Evolutionary conservation across 1,284 basidiomycete genomes (phyloP).

Genomic region (Cryptococcus jaspeensis): DNA sequence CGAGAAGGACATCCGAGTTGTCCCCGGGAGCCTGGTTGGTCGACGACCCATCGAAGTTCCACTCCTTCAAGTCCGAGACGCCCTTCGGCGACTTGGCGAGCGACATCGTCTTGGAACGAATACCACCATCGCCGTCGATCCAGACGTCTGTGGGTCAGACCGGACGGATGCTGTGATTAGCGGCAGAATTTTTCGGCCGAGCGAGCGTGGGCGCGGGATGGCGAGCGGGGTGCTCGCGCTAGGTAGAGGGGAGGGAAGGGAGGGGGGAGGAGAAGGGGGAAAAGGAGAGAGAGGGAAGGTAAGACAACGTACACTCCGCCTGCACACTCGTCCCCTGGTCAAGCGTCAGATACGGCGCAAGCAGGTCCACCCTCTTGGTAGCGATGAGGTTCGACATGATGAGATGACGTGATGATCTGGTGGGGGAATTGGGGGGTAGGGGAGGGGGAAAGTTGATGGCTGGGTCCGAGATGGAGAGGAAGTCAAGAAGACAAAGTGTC

Average conservation of each 20-base stretch:
- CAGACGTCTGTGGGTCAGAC: constrained; percentile 68
- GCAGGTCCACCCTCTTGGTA: constrained; percentile 73
- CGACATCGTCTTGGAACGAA: constrained; percentile 87
- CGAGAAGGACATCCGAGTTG: constrained; percentile 96
- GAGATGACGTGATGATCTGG: background rate
- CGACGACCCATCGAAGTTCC: constrained; percentile 99
- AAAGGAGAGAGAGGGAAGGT: constrained; percentile 1
- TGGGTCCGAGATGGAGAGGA: no score
- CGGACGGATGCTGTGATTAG: background rate
- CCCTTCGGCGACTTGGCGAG: constrained; percentile 42
- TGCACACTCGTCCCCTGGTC: constrained; percentile 83
- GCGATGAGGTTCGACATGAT: constrained; percentile 50
- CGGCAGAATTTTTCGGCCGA: background rate
- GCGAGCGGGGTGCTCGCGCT: background rate
- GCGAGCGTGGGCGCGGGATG: background rate
- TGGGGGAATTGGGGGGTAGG: no score
- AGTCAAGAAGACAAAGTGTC: no score
- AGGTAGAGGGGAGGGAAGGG: background rate
- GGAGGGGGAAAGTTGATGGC: no score
- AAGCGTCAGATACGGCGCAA: constrained; percentile 80
- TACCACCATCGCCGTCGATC: constrained; percentile 88
- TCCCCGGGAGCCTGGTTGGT: constrained; percentile 92
- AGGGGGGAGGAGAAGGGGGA: background rate
- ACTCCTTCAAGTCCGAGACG: constrained; percentile 64
- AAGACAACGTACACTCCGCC: constrained; percentile 73